phyloP scores from a whole-genome alignment of 2,329 filamentous ascomycete genomes.

The Coniochaeta sp. region DNA sequence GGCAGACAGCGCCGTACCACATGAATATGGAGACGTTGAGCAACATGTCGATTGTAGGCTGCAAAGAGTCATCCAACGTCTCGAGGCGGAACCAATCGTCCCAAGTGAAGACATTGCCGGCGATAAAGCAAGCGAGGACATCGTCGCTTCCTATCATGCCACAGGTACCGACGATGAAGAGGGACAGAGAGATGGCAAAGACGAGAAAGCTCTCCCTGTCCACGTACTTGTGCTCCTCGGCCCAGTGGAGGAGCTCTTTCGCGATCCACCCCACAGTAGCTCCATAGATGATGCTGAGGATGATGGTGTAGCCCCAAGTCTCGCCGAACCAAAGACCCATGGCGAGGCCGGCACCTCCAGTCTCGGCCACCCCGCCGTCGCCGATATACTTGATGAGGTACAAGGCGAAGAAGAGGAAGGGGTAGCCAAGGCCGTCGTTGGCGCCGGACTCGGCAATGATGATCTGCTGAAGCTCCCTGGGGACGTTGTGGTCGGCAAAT shows the following conservation, averaged over 20 bases:
- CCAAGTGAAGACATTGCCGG: constrained; percentile 85
- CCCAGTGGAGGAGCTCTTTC: constrained; percentile 77
- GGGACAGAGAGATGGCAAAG: constrained; percentile 74
- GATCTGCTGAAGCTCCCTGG: constrained; percentile 71
- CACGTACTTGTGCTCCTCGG: constrained; percentile 72
- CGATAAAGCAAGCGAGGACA: constrained; percentile 85
- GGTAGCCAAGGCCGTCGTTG: constrained; percentile 85
- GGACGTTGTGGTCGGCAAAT: constrained; percentile 87
- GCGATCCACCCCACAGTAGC: constrained; percentile 71
- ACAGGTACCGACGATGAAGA: constrained; percentile 82
- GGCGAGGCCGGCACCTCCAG: constrained; percentile 56
- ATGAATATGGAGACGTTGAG: constrained; percentile 84
- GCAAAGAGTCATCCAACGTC: constrained; percentile 84
- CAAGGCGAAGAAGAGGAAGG: constrained; percentile 77
- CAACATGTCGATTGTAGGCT: constrained; percentile 91
- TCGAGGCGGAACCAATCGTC: constrained; percentile 91
- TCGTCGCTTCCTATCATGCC: constrained; percentile 86
- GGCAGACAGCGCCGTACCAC: constrained; percentile 82
- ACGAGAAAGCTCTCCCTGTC: constrained; percentile 84
- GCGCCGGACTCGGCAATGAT: constrained; percentile 78
- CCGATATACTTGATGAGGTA: constrained; percentile 75
- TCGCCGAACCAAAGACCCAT: constrained; percentile 79
- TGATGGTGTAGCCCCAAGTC: constrained; percentile 76
- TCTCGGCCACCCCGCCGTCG: constrained; percentile 43
- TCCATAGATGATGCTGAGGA: constrained; percentile 73